These are phyloP conservation scores for Metarhizium brunneum DNA, from an alignment of 2,329 filamentous ascomycete species.

Conservation along the genomic window DNA sequence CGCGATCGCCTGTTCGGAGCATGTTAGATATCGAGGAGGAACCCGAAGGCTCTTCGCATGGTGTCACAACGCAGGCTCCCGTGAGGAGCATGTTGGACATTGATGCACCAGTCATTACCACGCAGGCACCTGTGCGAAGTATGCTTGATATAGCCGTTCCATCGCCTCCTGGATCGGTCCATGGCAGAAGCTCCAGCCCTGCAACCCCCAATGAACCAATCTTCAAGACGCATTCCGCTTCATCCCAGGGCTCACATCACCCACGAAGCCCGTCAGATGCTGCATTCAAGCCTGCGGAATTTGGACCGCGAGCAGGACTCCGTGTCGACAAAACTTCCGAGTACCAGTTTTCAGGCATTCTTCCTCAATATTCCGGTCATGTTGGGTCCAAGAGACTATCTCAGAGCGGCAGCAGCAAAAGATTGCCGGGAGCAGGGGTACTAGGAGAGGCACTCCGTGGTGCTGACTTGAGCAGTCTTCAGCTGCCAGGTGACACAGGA, in stretches of 20 bases:
- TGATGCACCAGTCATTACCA: slow-evolving; percentile 31
- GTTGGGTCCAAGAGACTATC: slow-evolving; percentile 23
- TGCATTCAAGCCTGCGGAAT: slow-evolving; percentile 35
- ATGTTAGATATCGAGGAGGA: slow-evolving; percentile 51
- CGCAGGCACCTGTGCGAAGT: slow-evolving; percentile 34
- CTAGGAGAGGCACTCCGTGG: slow-evolving; percentile 47
- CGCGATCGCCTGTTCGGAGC: slow-evolving; percentile 59
- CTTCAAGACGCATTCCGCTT: slow-evolving; percentile 14
- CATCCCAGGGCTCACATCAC: slow-evolving; percentile 17
- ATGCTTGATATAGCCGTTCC: slow-evolving; percentile 42
- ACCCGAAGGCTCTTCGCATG: slow-evolving; percentile 11
- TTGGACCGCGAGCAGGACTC: slow-evolving; percentile 24
- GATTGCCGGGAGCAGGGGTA: slow-evolving; percentile 21
- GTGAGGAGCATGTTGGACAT: slow-evolving; percentile 60
- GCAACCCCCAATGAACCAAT: slow-evolving; percentile 19
- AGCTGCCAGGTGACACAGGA: slow-evolving; percentile 36
- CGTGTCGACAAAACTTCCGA: slow-evolving; percentile 36
- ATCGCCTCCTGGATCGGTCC: slow-evolving; percentile 15
- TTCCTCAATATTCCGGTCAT: slow-evolving; percentile 41
- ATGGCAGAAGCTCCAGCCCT: slow-evolving; percentile 23
- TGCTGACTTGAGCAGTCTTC: slow-evolving; percentile 38
- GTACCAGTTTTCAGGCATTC: slow-evolving; percentile 54
- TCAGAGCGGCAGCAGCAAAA: slow-evolving; percentile 22
- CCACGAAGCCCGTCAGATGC: slow-evolving; percentile 49
- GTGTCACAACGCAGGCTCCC: slow-evolving; percentile 35